A percentile compares a stretch with the other conserved stretches of the same genome.
Conservation (phyloP, 257 asterid species). For the Plantago ovata region DNA sequence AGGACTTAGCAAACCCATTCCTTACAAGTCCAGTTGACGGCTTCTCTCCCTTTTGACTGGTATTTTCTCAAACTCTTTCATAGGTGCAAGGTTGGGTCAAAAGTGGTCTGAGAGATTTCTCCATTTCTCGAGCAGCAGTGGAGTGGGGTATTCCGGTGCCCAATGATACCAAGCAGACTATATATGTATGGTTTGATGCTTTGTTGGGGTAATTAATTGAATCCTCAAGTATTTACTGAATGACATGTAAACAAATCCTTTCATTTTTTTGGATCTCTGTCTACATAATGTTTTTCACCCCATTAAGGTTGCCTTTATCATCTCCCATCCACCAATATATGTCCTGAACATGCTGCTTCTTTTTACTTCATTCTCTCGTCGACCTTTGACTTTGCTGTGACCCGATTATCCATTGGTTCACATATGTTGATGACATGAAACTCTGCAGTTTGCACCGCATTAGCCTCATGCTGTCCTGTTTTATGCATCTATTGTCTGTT, state of each 20-base stretch:
- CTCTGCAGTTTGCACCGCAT: too few species aligned
- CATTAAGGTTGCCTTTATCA: conserved; percentile 14
- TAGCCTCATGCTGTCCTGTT: too few species aligned
- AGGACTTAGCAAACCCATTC: not conserved
- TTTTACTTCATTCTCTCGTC: not conserved
- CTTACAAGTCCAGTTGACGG: conserved; percentile 1
- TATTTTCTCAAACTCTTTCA: conserved; percentile 12
- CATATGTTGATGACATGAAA: too few species aligned
- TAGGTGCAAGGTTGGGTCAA: conserved; percentile 98
- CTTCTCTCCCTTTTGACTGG: conserved; percentile 16
- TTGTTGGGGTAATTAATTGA: conserved; percentile 73
- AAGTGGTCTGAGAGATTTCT: conserved; percentile 87
- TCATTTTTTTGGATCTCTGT: not conserved
- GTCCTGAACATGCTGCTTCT: not conserved
- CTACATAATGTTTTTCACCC: not conserved
- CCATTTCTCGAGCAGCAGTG: conserved; percentile 86
- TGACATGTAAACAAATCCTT: not conserved
- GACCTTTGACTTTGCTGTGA: too few species aligned
- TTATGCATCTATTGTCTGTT: too few species aligned
- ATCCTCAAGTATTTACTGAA: conserved; percentile 14
- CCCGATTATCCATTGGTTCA: too few species aligned
- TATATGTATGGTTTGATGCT: conserved; percentile 99
- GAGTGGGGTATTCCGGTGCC: conserved; percentile 95
- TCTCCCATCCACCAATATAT: not conserved
- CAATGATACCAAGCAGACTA: conserved; percentile 75